Evolutionary conservation across 2,329 filamentous ascomycete genomes (phyloP).

Genomic region (Colletotrichum sp.): DNA sequence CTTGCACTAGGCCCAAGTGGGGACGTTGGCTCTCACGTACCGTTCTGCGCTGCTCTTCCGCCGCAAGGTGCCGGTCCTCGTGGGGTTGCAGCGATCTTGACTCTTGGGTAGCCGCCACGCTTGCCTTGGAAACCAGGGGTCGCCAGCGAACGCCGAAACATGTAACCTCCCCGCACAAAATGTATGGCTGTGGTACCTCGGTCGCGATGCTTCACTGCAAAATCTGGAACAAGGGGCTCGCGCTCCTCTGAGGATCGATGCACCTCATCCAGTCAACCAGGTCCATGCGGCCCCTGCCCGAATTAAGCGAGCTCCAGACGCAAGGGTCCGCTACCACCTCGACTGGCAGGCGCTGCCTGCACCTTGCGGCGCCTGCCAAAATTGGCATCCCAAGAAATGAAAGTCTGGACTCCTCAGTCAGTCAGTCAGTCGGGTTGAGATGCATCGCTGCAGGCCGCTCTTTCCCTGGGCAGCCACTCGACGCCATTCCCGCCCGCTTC

Average conservation of each 20-base stretch:
- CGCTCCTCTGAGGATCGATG: constrained; percentile 5
- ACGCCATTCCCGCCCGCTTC: constrained; percentile 4
- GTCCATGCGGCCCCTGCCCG: constrained; percentile 9
- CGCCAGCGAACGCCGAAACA: constrained; percentile 4
- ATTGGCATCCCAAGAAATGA: constrained; percentile 5
- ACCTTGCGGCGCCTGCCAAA: constrained; percentile 18
- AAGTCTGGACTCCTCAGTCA: not conserved
- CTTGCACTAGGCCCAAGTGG: not conserved
- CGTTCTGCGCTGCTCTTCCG: not conserved
- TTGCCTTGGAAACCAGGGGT: not conserved
- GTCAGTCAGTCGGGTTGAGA: not conserved
- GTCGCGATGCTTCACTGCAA: constrained; percentile 11
- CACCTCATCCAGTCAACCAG: constrained; percentile 24
- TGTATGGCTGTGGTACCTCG: constrained; percentile 5
- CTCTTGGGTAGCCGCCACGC: constrained; percentile 12
- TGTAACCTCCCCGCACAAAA: not conserved
- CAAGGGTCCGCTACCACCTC: constrained; percentile 12
- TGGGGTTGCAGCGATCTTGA: constrained; percentile 13
- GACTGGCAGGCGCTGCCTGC: constrained; percentile 9
- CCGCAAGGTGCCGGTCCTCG: not conserved
- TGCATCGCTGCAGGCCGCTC: not conserved
- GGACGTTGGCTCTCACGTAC: not conserved
- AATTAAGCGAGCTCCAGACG: constrained; percentile 15
- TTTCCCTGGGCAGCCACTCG: not conserved
- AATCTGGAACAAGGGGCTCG: constrained; percentile 21